These are phyloP conservation scores for Candida succiphila DNA, from an alignment of 805 yeast genomes.

Conservation along the genomic window DNA sequence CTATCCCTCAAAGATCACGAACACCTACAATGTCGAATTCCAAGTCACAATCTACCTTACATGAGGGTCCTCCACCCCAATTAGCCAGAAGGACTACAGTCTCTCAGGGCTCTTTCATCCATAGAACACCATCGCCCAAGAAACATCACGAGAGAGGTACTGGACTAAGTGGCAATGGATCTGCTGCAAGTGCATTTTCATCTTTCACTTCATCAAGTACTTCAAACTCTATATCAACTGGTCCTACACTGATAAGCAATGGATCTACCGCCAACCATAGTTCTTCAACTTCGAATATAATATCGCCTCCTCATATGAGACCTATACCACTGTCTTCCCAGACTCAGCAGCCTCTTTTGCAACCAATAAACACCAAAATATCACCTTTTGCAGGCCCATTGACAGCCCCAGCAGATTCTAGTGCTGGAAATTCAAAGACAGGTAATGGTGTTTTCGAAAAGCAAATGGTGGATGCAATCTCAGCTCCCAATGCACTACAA, in stretches of 20 bases:
- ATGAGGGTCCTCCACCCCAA: slow-evolving; percentile 6
- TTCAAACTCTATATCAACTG: too few species aligned
- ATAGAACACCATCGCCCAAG: slow-evolving; percentile 39
- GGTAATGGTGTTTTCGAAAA: too few species aligned
- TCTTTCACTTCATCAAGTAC: too few species aligned
- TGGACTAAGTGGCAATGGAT: too few species aligned
- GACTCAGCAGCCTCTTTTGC: slow-evolving; percentile 35
- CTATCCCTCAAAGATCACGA: slow-evolving; percentile 17
- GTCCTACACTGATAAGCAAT: too few species aligned
- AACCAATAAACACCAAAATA: slow-evolving; percentile 41
- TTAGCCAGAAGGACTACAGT: slow-evolving; percentile 25
- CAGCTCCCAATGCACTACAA: too few species aligned
- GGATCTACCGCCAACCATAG: too few species aligned
- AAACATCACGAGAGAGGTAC: slow-evolving; percentile 2
- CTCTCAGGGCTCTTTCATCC: slow-evolving; percentile 29
- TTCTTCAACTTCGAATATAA: slow-evolving; percentile 1
- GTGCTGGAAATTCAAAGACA: not conserved
- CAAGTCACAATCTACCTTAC: slow-evolving; percentile 24
- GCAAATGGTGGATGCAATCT: too few species aligned
- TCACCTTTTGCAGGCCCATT: slow-evolving; percentile 13
- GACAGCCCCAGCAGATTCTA: slow-evolving; percentile 15
- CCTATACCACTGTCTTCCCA: slow-evolving; percentile 31
- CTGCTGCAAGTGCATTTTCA: slow-evolving; percentile 8
- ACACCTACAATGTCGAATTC: slow-evolving; percentile 29
- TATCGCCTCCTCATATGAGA: slow-evolving; percentile 35